A percentile compares a stretch with the other conserved stretches of the same genome.
Evolutionary conservation across 129 eudicot species (phyloP).

Genomic region (Gnaphalium uliginosum): DNA sequence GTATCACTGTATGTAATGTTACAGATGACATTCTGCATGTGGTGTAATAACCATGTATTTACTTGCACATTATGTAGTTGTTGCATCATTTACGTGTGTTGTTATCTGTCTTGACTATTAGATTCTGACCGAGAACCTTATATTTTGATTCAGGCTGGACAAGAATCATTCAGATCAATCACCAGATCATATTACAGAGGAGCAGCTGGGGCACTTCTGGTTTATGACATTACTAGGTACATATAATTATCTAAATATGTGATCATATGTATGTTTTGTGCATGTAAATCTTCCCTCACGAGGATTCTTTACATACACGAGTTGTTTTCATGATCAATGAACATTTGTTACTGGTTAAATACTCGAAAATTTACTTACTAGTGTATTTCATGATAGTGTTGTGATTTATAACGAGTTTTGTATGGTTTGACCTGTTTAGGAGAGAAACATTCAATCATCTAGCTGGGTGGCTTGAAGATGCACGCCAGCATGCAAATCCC

Average conservation of each 20-base stretch:
- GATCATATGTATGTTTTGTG: neutral
- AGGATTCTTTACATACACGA: neutral
- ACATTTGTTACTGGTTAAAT: neutral
- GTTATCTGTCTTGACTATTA: neutral
- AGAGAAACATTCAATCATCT: constrained; percentile 90
- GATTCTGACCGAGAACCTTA: constrained; percentile 1
- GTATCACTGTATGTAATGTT: neutral
- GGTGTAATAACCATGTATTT: neutral
- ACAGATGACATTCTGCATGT: neutral
- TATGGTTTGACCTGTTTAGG: constrained; percentile 33
- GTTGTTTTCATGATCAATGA: constrained; percentile 12
- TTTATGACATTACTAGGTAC: constrained; percentile 88
- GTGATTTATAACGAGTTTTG: neutral
- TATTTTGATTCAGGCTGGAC: constrained; percentile 72
- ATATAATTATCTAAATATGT: neutral
- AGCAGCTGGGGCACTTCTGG: constrained; percentile 95
- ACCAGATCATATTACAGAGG: constrained; percentile 91
- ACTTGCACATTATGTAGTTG: neutral
- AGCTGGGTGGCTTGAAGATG: constrained; percentile 96
- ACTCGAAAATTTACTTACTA: neutral
- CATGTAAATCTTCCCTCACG: constrained; percentile 10
- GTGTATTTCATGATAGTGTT: neutral
- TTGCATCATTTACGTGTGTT: neutral
- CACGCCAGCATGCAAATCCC: constrained; percentile 87
- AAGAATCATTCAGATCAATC: constrained; percentile 83